Evolutionary conservation across 2,329 filamentous ascomycete species (phyloP).

Genomic region (Cordyceps cateniannulata): DNA sequence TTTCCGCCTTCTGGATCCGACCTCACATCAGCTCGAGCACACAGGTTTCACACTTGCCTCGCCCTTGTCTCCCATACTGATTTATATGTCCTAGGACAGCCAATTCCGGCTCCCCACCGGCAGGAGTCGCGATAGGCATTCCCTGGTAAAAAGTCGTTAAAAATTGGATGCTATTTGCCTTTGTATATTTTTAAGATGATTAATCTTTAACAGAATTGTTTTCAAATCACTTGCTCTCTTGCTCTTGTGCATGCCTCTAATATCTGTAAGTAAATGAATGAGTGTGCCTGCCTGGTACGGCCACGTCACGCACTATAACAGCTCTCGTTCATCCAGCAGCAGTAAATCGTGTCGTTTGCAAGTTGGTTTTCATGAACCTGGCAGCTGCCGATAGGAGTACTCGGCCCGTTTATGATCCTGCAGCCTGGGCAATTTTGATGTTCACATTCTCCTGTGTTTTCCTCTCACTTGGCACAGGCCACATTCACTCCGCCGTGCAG

Average conservation of each 20-base stretch:
- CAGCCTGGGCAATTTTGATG: not conserved
- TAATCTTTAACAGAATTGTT: not conserved
- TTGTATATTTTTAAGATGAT: not conserved
- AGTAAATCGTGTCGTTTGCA: not conserved
- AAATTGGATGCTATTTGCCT: not conserved
- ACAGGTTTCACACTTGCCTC: constrained; percentile 13
- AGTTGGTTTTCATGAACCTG: not conserved
- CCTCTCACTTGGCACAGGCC: not conserved
- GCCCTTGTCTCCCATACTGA: constrained; percentile 12
- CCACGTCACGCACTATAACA: not conserved
- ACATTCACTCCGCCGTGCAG: constrained; percentile 1
- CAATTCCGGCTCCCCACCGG: not conserved
- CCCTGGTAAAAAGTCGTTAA: constrained; percentile 1
- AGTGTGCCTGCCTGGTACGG: not conserved
- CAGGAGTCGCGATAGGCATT: constrained; percentile 5
- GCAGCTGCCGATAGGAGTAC: not conserved
- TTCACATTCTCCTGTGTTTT: constrained; percentile 11
- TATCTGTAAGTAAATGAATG: not conserved
- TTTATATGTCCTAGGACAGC: constrained; percentile 14
- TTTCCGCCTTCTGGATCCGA: not conserved
- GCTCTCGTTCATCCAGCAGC: not conserved
- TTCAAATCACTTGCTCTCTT: not conserved
- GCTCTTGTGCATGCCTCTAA: not conserved
- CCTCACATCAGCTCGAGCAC: constrained; percentile 7
- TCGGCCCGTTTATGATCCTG: constrained; percentile 4